Conservation (phyloP, 305 asterid species). For the Fraxinus angustifolia region DNA sequence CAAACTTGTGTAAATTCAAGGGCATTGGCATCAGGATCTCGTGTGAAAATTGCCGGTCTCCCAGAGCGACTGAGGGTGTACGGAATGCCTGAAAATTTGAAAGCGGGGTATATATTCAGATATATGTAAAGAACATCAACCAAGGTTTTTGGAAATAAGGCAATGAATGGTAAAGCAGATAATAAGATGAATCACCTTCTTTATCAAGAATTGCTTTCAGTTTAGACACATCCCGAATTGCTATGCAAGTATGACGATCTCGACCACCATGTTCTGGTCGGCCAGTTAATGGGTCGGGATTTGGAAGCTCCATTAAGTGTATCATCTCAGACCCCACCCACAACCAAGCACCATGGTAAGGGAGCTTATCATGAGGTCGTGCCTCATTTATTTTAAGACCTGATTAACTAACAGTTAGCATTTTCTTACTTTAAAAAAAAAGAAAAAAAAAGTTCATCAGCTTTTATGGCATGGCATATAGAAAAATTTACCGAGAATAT, state of each 20-base stretch:
- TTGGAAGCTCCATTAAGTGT: conserved; percentile 96
- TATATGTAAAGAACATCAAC: neutral
- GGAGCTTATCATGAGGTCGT: conserved; percentile 88
- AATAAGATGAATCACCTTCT: conserved; percentile 45
- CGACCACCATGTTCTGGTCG: conserved; percentile 89
- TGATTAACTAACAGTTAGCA: conserved; percentile 17
- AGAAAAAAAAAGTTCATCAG: neutral
- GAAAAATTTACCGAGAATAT: conserved; percentile 57
- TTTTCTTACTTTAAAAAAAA: neutral
- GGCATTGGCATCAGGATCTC: conserved; percentile 95
- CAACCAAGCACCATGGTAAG: conserved; percentile 92
- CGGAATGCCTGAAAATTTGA: conserved; percentile 51
- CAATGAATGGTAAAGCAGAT: neutral
- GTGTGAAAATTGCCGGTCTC: conserved; percentile 82
- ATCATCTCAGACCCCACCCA: conserved; percentile 96
- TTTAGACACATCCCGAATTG: conserved; percentile 69
- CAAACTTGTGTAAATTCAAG: conserved; percentile 83
- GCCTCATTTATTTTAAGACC: conserved; percentile 86
- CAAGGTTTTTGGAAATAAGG: too few species aligned
- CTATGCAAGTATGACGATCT: conserved; percentile 86
- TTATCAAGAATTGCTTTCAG: conserved; percentile 73
- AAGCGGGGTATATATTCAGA: conserved; percentile 36
- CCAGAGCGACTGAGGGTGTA: conserved; percentile 92
- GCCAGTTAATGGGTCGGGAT: conserved; percentile 82
- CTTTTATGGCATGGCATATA: neutral